Evolutionary conservation across 805 yeast genomes (phyloP), one percentile per base, ranked within the genome.

Genomic region (Isabelozyma gotoi): DNA sequence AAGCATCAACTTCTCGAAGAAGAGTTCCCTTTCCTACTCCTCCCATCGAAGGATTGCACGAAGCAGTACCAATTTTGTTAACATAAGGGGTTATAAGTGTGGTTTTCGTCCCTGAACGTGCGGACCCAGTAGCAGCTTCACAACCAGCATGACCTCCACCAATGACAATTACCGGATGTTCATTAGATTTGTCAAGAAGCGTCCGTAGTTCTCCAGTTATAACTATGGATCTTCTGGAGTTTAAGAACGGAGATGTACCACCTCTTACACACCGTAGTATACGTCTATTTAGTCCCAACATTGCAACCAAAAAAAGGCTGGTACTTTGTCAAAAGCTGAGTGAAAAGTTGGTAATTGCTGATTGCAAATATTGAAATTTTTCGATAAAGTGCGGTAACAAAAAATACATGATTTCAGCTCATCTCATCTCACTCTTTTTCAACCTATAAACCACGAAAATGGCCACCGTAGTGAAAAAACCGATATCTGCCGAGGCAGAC

Each of bases 91-190:
- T 91, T 2, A 94, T 73, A 19, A 94, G 69, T 2, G 83, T 69
- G 0, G 96, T 85, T 3, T 57, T 47, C 1, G 84, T 77, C 0
- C 97, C 97, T 1, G 87, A 59, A 48, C 99, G 73, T 0, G 98
- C 96, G 1, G 96, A 74, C 0, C 92, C 98, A 0, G 97, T 76
- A 2, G 96, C 94, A 0, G 99, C 99, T 64, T 94, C 99, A 53
- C 96, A 84, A 10, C 99, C 99, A 29, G 99, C 99, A 69, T 94
- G 99, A 0, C 99, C 99, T 10, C 96, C 99, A 4, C 99, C 99
- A 16, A 94, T 81, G 4, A 94, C 92, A 1, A 92, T 76, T 0
- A 90, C 97, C 0, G 90, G 92, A 38, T 67, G 71, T 10, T 53
- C 47, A 1, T 64, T 63, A 16, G 68, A 57, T 5, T 45, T 42